phyloP scores from a whole-genome alignment of 352 stramenopile genomes.

The Pythium chondricola region DNA sequence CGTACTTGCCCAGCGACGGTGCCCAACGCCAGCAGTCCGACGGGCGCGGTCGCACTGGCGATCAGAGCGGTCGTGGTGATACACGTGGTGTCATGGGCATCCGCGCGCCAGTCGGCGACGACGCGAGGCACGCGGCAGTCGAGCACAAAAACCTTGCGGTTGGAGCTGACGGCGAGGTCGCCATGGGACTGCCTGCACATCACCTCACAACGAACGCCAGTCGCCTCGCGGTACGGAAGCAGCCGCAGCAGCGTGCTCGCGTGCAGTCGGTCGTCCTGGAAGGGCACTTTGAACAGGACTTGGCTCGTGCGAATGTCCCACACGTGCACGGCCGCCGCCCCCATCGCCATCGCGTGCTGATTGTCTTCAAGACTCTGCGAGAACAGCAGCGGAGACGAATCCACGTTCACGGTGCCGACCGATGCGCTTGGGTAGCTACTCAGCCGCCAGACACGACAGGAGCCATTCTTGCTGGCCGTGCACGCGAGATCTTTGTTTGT shows the following conservation, averaged over 20 bases:
- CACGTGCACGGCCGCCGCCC: constrained; percentile 40
- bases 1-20: constrained; percentile 34
- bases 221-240: constrained; percentile 14
- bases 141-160: constrained; percentile 36
- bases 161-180: constrained; percentile 48
- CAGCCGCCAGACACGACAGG: constrained; percentile 64
- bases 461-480: constrained; percentile 69
- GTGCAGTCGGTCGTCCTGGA: constrained; percentile 37
- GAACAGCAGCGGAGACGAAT: constrained; percentile 16
- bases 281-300: constrained; percentile 43
- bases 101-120: constrained; percentile 57
- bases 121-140: constrained; percentile 45
- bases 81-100: constrained; percentile 27
- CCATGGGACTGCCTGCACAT: constrained; percentile 24
- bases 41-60: constrained; percentile 12
- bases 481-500: constrained; percentile 52
- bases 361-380: constrained; percentile 26
- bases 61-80: constrained; percentile 37
- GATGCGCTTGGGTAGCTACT: constrained; percentile 33
- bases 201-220: too few relatives aligned
- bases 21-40: constrained; percentile 34
- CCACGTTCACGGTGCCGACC: constrained; percentile 21
- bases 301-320: constrained; percentile 72
- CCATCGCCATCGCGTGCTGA: constrained; percentile 30
- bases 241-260: constrained; percentile 26